These are phyloP conservation scores for Colletotrichum sp. DNA, from an alignment of 2,329 filamentous ascomycete species.

Conservation along the genomic window DNA sequence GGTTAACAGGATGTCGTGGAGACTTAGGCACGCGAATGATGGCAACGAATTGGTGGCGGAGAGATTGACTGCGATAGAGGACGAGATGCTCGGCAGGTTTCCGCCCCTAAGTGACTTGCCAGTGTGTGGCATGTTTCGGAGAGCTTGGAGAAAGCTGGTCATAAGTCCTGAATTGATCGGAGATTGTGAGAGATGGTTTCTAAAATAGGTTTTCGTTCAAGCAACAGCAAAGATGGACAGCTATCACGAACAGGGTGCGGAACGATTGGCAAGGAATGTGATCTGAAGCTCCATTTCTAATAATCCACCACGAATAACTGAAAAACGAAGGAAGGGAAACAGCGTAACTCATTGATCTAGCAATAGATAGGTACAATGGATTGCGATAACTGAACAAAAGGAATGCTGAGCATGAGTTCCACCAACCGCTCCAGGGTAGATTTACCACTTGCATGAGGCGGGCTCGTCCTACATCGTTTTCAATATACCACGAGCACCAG, in stretches of 20 bases:
- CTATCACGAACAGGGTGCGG: background rate
- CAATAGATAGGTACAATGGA: background rate
- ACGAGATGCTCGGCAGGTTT: too few relatives aligned
- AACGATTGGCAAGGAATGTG: background rate
- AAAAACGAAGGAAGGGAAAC: background rate
- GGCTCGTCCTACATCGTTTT: background rate
- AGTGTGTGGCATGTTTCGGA: too few relatives aligned
- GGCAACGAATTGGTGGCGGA: too few relatives aligned
- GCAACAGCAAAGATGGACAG: background rate
- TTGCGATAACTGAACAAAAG: background rate
- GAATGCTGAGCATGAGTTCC: background rate
- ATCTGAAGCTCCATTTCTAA: background rate
- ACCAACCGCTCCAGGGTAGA: rapidly evolving
- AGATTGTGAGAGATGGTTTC: too few relatives aligned
- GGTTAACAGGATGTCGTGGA: too few relatives aligned
- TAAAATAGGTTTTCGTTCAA: background rate
- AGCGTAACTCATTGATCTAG: background rate
- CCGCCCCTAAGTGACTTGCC: too few relatives aligned
- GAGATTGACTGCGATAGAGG: too few relatives aligned
- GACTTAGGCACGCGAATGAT: too few relatives aligned
- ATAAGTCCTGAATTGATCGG: too few relatives aligned
- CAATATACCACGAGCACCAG: background rate
- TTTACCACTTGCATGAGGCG: background rate
- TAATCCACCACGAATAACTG: background rate
- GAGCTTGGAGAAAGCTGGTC: too few relatives aligned